phyloP scores from a whole-genome alignment of 2,329 filamentous ascomycete species.

The Fusarium citri region DNA sequence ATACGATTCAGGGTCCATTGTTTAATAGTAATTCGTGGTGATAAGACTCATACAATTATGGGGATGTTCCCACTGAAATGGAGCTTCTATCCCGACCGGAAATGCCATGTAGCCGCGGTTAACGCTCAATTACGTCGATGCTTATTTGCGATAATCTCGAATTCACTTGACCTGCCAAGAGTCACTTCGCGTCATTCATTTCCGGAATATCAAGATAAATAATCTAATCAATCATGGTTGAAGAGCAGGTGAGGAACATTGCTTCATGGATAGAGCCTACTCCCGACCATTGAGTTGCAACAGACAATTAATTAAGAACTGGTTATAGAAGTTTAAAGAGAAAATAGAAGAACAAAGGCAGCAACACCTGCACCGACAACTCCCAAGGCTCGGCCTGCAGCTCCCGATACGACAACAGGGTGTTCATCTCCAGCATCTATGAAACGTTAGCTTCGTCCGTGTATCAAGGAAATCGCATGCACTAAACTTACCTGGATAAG shows the following conservation, averaged over 20 bases:
- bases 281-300: too few relatives aligned
- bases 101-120: conserved; percentile 5
- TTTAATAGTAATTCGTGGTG: neutral
- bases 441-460: neutral
- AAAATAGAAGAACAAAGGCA: neutral
- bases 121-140: conserved; percentile 6
- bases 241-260: too few relatives aligned
- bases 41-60: conserved; percentile 3
- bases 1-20: neutral
- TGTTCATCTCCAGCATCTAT: conserved; percentile 1
- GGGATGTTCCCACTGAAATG: conserved; percentile 16
- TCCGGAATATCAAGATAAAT: neutral
- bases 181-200: neutral
- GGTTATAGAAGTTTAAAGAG: neutral
- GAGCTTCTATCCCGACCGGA: neutral
- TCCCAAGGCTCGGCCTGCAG: neutral
- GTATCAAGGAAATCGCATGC: neutral
- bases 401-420: conserved; percentile 18
- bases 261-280: neutral
- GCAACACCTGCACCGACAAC: neutral
- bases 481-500: conserved; percentile 6
- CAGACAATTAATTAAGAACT: neutral
- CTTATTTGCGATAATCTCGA: neutral
- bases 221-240: neutral
- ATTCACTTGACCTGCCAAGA: neutral